Evolutionary conservation across 306 rosid genomes (phyloP).

Genomic region (Morella rubra): DNA sequence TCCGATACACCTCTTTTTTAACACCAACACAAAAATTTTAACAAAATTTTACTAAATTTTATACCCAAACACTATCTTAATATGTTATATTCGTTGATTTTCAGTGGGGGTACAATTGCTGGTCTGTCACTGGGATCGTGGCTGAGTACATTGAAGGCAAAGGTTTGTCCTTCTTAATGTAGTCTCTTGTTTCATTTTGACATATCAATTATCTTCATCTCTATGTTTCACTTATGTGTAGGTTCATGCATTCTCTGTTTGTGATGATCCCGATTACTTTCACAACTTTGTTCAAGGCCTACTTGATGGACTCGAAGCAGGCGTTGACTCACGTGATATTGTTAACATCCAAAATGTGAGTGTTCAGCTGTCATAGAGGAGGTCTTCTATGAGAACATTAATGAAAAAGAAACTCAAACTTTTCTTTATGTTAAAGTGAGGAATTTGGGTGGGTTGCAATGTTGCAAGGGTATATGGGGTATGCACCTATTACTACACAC

Average conservation of each 20-base stretch:
- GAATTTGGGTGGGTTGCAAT: background rate
- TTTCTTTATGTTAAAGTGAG: background rate
- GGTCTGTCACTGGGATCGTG: slow-evolving; percentile 83
- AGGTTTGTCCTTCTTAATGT: slow-evolving; percentile 50
- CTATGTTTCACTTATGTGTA: slow-evolving; percentile 36
- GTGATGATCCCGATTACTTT: slow-evolving; percentile 91
- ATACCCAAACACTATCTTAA: too few relatives aligned
- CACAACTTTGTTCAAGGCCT: slow-evolving; percentile 74
- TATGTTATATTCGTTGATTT: slow-evolving; percentile 26
- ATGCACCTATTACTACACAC: background rate
- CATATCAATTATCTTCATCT: slow-evolving; percentile 16
- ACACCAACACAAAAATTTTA: too few relatives aligned
- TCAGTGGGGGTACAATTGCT: slow-evolving; percentile 89
- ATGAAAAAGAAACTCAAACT: background rate
- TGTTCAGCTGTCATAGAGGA: slow-evolving; percentile 20
- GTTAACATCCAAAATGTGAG: slow-evolving; percentile 73
- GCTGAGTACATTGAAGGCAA: slow-evolving; percentile 80
- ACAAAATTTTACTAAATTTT: too few relatives aligned
- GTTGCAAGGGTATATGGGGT: background rate
- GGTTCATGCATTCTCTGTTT: slow-evolving; percentile 84
- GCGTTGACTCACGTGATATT: slow-evolving; percentile 65
- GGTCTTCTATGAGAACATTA: background rate
- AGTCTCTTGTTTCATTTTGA: slow-evolving; percentile 21
- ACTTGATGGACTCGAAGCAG: slow-evolving; percentile 80
- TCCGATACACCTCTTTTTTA: too few relatives aligned